These are phyloP conservation scores for Cephaloascus albidus DNA, from an alignment of 805 yeast genomes.

Conservation along the genomic window DNA sequence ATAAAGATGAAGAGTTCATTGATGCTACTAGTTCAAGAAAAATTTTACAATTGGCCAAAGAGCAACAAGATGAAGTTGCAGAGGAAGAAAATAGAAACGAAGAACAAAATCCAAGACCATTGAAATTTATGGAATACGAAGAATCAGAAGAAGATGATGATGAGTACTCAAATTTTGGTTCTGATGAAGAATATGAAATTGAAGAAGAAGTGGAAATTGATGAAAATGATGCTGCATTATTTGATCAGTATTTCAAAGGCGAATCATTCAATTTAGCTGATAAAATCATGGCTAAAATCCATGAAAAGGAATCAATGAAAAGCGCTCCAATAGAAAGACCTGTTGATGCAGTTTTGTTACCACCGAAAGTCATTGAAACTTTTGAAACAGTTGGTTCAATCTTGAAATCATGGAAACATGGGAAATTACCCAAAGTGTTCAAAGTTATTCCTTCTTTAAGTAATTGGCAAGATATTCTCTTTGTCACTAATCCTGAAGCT, in stretches of 20 bases:
- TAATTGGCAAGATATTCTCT: conserved; percentile 93
- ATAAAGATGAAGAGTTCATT: conserved; percentile 50
- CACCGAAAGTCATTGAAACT: conserved; percentile 94
- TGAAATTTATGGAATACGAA: conserved; percentile 9
- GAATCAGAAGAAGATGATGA: conserved; percentile 15
- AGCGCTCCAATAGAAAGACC: conserved; percentile 26
- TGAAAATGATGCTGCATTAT: conserved; percentile 76
- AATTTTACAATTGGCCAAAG: conserved; percentile 81
- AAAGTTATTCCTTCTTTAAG: conserved; percentile 87
- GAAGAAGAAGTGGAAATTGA: conserved; percentile 61
- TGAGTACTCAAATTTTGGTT: conserved; percentile 44
- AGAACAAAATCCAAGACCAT: conserved; percentile 7
- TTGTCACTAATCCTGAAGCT: conserved; percentile 81
- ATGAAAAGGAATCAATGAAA: conserved; percentile 49
- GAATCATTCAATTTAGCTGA: conserved; percentile 75
- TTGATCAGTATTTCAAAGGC: conserved; percentile 62
- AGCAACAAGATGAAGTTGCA: conserved; percentile 86
- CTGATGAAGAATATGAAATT: conserved; percentile 37
- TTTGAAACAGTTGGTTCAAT: conserved; percentile 87
- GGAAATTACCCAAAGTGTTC: conserved; percentile 92
- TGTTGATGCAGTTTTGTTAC: conserved; percentile 72
- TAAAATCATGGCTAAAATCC: conserved; percentile 83
- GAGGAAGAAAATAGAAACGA: conserved; percentile 43
- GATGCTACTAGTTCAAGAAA: conserved; percentile 80
- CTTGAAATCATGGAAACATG: conserved; percentile 84